Percentiles rank a stretch among this genome's conserved stretches.
phyloP scores from a whole-genome alignment of 2,329 filamentous ascomycete genomes.

The Harringtonia aguacate region DNA sequence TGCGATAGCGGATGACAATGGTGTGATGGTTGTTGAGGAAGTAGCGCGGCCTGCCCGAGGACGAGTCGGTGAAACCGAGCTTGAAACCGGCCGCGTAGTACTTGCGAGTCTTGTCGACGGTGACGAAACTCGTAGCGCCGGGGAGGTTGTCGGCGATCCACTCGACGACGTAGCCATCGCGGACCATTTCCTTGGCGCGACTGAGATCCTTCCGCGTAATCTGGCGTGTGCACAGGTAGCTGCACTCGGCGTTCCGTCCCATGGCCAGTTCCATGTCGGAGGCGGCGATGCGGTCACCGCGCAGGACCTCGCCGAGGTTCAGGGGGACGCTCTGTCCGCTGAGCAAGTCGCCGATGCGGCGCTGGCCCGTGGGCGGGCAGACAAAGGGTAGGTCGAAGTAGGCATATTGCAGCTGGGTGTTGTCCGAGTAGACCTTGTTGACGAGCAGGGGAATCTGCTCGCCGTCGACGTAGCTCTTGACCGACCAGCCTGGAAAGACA shows the following conservation, averaged over 20 bases:
- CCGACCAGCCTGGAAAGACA: constrained; percentile 57
- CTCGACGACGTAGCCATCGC: constrained; percentile 74
- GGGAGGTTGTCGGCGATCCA: constrained; percentile 92
- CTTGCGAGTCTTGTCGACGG: constrained; percentile 71
- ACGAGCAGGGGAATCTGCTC: constrained; percentile 77
- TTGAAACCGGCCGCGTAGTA: constrained; percentile 91
- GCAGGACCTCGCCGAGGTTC: constrained; percentile 78
- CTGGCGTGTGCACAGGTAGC: constrained; percentile 59
- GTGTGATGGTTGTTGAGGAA: constrained; percentile 85
- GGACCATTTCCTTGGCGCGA: constrained; percentile 61
- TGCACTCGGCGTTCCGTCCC: constrained; percentile 63
- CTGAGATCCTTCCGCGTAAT: constrained; percentile 54
- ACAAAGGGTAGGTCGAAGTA: constrained; percentile 85
- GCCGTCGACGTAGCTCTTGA: constrained; percentile 66
- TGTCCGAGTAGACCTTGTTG: constrained; percentile 86
- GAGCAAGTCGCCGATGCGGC: constrained; percentile 54
- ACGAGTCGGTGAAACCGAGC: constrained; percentile 64
- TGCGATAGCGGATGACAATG: constrained; percentile 68
- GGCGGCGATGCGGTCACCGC: constrained; percentile 73
- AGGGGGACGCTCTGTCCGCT: constrained; percentile 70
- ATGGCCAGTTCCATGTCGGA: constrained; percentile 77
- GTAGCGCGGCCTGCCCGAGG: constrained; percentile 48
- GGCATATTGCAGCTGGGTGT: constrained; percentile 83
- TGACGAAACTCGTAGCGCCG: constrained; percentile 80
- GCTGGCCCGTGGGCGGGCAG: constrained; percentile 63